Evolutionary conservation across 495 filamentous ascomycete species (phyloP).

Genomic region (Talaromyces trachyspermus): DNA sequence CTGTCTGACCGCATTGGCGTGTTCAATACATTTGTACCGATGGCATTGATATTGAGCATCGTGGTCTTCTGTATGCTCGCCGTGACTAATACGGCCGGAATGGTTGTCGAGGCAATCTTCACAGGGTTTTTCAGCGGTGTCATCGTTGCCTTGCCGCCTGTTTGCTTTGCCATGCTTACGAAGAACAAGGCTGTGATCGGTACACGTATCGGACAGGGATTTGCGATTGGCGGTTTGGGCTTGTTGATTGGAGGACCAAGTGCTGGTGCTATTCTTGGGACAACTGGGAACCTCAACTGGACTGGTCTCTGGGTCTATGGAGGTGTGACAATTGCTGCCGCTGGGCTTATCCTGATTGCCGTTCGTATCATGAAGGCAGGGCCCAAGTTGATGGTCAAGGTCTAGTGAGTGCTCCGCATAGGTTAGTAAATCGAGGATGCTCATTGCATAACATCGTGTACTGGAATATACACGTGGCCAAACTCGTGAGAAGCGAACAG

Average conservation of each 20-base stretch:
- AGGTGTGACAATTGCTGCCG: conserved; percentile 7
- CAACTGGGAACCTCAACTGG: conserved; percentile 4
- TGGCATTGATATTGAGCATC: conserved; percentile 20
- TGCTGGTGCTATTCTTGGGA: conserved; percentile 32
- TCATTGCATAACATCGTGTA: too few species aligned
- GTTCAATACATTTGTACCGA: conserved; percentile 26
- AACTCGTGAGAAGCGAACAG: too few species aligned
- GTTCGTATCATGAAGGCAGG: conserved; percentile 7
- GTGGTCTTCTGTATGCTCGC: conserved; percentile 24
- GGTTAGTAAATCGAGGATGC: too few species aligned
- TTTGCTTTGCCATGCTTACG: conserved; percentile 15
- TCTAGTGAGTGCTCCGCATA: too few species aligned
- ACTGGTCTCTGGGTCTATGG: conserved; percentile 14
- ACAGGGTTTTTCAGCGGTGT: conserved; percentile 30
- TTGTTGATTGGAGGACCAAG: conserved; percentile 24
- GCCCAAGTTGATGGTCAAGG: conserved; percentile 5
- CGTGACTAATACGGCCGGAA: conserved; percentile 18
- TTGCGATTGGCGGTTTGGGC: conserved; percentile 18
- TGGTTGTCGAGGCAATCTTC: conserved; percentile 29
- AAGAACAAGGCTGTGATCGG: conserved; percentile 19
- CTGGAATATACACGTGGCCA: too few species aligned
- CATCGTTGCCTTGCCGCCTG: conserved; percentile 27
- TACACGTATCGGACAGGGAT: conserved; percentile 28
- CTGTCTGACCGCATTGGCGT: conserved; percentile 30
- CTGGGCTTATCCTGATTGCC: conserved; percentile 7